Evolutionary conservation across 2,329 filamentous ascomycete species (phyloP).

Genomic region (Xylaria sp.): DNA sequence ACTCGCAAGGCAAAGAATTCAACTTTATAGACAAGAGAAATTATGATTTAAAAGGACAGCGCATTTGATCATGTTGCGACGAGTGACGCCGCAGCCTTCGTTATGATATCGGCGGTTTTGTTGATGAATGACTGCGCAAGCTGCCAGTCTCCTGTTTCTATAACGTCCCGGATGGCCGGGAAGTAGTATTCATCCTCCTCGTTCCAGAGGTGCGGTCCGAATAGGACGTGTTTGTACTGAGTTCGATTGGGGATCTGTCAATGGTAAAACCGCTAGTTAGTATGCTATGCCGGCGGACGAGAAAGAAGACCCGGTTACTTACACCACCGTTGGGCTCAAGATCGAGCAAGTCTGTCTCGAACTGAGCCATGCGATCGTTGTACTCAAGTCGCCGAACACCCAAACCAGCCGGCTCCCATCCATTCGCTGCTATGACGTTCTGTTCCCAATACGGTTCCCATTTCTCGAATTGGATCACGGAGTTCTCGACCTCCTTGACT

Average conservation of each 20-base stretch:
- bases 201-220: slow-evolving; percentile 75
- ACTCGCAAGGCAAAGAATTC: not conserved
- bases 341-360: slow-evolving; percentile 82
- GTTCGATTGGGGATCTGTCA: slow-evolving; percentile 72
- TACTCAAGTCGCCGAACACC: slow-evolving; percentile 65
- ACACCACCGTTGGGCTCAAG: slow-evolving; percentile 66
- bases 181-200: slow-evolving; percentile 64
- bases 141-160: slow-evolving; percentile 66
- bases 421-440: slow-evolving; percentile 62
- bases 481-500: slow-evolving; percentile 52
- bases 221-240: slow-evolving; percentile 91
- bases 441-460: slow-evolving; percentile 78
- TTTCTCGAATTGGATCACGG: slow-evolving; percentile 60
- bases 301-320: slow-evolving; percentile 51
- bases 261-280: slow-evolving; percentile 1
- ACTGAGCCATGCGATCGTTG: slow-evolving; percentile 72
- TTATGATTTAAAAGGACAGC: not conserved
- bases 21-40: slow-evolving; percentile 16
- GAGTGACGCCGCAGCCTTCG: slow-evolving; percentile 22
- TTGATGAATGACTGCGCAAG: slow-evolving; percentile 62
- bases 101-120: slow-evolving; percentile 64
- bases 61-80: slow-evolving; percentile 7
- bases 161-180: slow-evolving; percentile 77
- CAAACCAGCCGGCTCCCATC: slow-evolving; percentile 68
- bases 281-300: not conserved